Conservation (phyloP, 78 protist species). For the Planoprotostelium fungivorum region DNA sequence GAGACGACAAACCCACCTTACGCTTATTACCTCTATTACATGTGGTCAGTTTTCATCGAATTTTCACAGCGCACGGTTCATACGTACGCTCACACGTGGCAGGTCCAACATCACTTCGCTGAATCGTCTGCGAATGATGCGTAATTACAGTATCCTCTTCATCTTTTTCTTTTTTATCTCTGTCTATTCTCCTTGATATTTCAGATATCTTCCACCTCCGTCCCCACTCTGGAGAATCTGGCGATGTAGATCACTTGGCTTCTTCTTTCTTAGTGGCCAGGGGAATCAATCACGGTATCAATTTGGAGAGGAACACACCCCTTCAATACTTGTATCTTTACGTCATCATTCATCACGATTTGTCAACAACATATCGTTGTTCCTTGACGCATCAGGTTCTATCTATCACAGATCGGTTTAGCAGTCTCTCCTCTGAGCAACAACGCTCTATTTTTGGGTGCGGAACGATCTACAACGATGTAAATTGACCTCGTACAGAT, state of each 20-base stretch:
- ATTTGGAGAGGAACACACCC: slow-evolving; percentile 60
- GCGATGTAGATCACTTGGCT: slow-evolving; percentile 51
- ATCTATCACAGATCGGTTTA: slow-evolving; percentile 72
- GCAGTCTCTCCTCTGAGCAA: slow-evolving; percentile 89
- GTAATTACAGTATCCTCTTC: background rate
- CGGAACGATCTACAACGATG: no score
- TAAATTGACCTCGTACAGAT: slow-evolving; percentile 10
- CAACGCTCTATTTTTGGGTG: slow-evolving; percentile 70
- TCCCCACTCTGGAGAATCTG: slow-evolving; percentile 88
- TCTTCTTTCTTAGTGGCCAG: slow-evolving; percentile 54
- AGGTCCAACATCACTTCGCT: slow-evolving; percentile 76
- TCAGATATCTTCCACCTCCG: slow-evolving; percentile 70
- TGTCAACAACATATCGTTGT: background rate
- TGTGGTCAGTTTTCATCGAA: slow-evolving; percentile 15
- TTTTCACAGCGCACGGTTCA: no score
- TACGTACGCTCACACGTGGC: no score
- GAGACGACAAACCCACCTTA: slow-evolving; percentile 83
- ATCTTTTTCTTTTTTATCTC: background rate
- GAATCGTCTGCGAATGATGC: slow-evolving; percentile 52
- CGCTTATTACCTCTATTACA: slow-evolving; percentile 74
- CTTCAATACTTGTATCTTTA: slow-evolving; percentile 79
- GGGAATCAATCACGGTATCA: slow-evolving; percentile 88
- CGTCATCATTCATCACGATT: no score
- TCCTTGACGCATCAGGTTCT: slow-evolving; percentile 30
- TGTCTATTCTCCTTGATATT: slow-evolving; percentile 17